Percentiles rank a stretch among this genome's conserved stretches.
These are phyloP conservation scores for Pestalotiopsis sp. DNA, from an alignment of 2,329 filamentous ascomycete genomes.

Conservation along the genomic window DNA sequence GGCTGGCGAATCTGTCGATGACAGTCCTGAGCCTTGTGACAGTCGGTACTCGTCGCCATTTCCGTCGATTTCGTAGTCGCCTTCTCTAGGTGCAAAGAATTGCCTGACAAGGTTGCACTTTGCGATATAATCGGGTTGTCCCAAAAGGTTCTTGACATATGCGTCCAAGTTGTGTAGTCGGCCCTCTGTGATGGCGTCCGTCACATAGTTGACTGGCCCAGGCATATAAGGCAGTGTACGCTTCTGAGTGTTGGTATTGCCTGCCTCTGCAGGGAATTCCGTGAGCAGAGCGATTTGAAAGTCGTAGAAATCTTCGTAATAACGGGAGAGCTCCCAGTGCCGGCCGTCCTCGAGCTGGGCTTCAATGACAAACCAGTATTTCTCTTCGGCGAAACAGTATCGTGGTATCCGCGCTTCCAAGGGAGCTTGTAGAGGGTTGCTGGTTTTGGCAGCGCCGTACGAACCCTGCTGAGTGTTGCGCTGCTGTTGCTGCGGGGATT, in stretches of 20 bases:
- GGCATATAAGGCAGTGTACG: slow-evolving; percentile 96
- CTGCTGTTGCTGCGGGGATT: slow-evolving; percentile 34
- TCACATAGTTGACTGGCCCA: slow-evolving; percentile 95
- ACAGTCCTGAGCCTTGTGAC: slow-evolving; percentile 70
- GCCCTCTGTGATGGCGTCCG: slow-evolving; percentile 94
- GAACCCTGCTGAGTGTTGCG: slow-evolving; percentile 39
- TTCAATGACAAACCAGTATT: slow-evolving; percentile 98
- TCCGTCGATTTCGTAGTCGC: slow-evolving; percentile 89
- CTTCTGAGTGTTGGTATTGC: slow-evolving; percentile 77
- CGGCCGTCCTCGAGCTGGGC: slow-evolving; percentile 86
- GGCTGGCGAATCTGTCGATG: slow-evolving; percentile 63
- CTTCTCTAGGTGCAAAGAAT: slow-evolving; percentile 87
- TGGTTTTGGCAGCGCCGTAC: slow-evolving; percentile 38
- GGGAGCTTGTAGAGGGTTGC: slow-evolving; percentile 70
- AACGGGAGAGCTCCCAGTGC: slow-evolving; percentile 89
- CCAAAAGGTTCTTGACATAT: slow-evolving; percentile 90
- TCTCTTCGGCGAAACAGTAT: slow-evolving; percentile 95
- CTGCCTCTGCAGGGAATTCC: slow-evolving; percentile 89
- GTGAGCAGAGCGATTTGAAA: slow-evolving; percentile 95
- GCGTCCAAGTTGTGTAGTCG: slow-evolving; percentile 90
- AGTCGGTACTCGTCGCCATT: slow-evolving; percentile 75
- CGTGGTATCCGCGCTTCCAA: slow-evolving; percentile 83
- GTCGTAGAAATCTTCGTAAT: slow-evolving; percentile 99
- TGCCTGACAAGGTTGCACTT: slow-evolving; percentile 83
- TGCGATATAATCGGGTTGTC: slow-evolving; percentile 82